These are phyloP conservation scores for Colletotrichum horii DNA, from an alignment of 2,329 filamentous ascomycete species.

Conservation along the genomic window DNA sequence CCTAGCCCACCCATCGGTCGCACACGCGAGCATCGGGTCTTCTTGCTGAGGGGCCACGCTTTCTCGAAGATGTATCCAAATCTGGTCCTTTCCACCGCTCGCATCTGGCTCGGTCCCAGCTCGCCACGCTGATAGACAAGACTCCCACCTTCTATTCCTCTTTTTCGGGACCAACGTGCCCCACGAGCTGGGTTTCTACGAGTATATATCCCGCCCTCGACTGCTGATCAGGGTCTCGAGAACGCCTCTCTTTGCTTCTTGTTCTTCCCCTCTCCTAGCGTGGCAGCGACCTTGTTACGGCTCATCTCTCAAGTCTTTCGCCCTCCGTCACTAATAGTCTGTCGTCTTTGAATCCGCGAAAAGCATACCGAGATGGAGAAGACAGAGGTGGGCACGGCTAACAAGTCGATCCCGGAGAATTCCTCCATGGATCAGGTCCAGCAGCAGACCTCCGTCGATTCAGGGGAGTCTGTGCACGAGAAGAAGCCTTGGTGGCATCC, in stretches of 20 bases:
- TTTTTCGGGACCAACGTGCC: background rate
- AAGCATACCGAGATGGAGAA: slow-evolving; percentile 14
- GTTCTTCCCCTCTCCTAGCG: background rate
- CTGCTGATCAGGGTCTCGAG: background rate
- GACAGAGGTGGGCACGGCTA: slow-evolving; percentile 10
- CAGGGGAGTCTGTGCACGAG: slow-evolving; percentile 17
- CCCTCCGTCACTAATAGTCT: background rate
- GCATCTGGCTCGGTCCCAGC: background rate
- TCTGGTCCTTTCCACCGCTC: background rate
- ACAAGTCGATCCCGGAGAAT: slow-evolving; percentile 22
- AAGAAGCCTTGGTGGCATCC: slow-evolving; percentile 41
- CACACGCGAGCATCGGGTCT: background rate
- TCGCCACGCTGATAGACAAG: slow-evolving; percentile 20
- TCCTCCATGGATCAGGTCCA: slow-evolving; percentile 21
- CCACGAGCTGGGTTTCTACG: background rate
- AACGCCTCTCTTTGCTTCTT: background rate
- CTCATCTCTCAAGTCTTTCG: background rate
- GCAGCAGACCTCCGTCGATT: slow-evolving; percentile 3
- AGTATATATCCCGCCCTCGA: slow-evolving; percentile 8
- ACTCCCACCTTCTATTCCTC: background rate
- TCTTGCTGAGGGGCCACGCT: background rate
- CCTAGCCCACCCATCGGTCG: background rate
- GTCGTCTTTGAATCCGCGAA: background rate
- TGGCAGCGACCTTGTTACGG: background rate
- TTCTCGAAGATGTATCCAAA: background rate